Evolutionary conservation across 1,284 basidiomycete species (phyloP).

Genomic region (Ceratobasidium sp.): DNA sequence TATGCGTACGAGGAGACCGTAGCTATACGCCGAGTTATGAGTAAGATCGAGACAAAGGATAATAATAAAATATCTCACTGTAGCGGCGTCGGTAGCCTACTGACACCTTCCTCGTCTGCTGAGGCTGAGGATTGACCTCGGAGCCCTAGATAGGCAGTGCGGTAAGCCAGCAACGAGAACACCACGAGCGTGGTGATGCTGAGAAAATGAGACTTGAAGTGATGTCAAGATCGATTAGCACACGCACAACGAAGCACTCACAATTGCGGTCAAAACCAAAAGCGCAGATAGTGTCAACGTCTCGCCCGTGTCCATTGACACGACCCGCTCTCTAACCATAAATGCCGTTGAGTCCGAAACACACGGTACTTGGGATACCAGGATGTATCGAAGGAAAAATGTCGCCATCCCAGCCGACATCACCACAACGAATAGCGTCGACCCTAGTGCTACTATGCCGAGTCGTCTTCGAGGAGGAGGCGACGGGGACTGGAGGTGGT

Average conservation of each 20-base stretch:
- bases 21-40: background rate
- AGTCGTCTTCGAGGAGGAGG: constrained; percentile 14
- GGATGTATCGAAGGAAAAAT: constrained; percentile 21
- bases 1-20: constrained; percentile 34
- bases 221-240: constrained; percentile 26
- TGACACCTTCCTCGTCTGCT: constrained; percentile 21
- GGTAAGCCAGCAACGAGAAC: constrained; percentile 26
- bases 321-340: constrained; percentile 19
- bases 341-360: constrained; percentile 28
- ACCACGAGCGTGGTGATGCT: constrained; percentile 29
- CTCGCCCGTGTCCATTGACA: background rate
- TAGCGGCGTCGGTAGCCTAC: constrained; percentile 21
- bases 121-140: constrained; percentile 16
- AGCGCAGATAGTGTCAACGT: constrained; percentile 29
- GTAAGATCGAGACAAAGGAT: too few relatives aligned
- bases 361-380: constrained; percentile 11
- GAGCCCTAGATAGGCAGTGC: constrained; percentile 29
- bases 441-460: constrained; percentile 14
- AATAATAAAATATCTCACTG: constrained; percentile 24
- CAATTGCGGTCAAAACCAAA: constrained; percentile 21
- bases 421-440: constrained; percentile 14
- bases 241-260: background rate
- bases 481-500: constrained; percentile 3
- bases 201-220: constrained; percentile 38
- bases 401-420: constrained; percentile 35